phyloP scores from a whole-genome alignment of 306 rosid genomes.

The Arachis hypogaea region DNA sequence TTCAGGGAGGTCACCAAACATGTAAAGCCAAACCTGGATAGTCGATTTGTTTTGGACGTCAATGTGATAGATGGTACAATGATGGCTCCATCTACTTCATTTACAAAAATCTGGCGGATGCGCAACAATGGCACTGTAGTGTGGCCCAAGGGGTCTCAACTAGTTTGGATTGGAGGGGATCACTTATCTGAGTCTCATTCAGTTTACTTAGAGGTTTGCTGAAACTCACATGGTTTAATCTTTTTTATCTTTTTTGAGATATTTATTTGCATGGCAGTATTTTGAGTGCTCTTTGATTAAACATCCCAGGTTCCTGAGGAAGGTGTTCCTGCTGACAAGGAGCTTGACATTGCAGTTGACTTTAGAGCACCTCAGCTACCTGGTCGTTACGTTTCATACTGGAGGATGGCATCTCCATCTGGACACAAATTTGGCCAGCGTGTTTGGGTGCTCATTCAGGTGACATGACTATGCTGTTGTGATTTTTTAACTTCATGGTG shows the following conservation, averaged over 20 bases:
- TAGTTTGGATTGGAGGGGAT: conserved; percentile 83
- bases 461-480: conserved; percentile 30
- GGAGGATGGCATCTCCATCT: conserved; percentile 78
- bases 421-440: conserved; percentile 90
- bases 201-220: conserved; percentile 68
- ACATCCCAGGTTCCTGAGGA: conserved; percentile 57
- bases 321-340: conserved; percentile 59
- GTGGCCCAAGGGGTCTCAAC: conserved; percentile 82
- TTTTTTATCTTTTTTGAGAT: conserved; percentile 21
- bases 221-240: conserved; percentile 25
- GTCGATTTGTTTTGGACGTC: conserved; percentile 75
- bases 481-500: not conserved
- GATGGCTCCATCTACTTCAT: conserved; percentile 77
- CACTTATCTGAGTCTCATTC: conserved; percentile 46
- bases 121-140: conserved; percentile 64
- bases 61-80: conserved; percentile 80
- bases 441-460: conserved; percentile 91
- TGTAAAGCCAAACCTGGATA: conserved; percentile 60
- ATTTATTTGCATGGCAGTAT: not conserved
- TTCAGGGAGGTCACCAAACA: conserved; percentile 28
- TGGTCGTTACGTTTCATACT: conserved; percentile 81
- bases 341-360: conserved; percentile 83
- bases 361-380: conserved; percentile 69
- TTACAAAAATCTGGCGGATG: conserved; percentile 96
- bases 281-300: conserved; percentile 31